Conservation (phyloP, 2,329 filamentous ascomycete genomes). For the Escovopsis sp. region DNA sequence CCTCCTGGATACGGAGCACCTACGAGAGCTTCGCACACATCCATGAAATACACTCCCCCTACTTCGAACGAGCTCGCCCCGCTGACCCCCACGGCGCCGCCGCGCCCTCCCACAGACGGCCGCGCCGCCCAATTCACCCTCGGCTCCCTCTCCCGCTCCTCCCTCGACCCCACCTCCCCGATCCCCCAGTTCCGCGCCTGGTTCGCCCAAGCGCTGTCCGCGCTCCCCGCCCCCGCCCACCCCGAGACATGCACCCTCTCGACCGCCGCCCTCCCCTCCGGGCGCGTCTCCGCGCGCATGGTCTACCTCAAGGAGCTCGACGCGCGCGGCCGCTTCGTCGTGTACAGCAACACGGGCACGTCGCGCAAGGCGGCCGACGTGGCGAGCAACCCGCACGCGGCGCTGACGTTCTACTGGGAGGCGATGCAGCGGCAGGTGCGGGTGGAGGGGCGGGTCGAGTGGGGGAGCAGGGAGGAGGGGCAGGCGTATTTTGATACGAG, state of each 20-base stretch:
- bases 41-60: too few species aligned
- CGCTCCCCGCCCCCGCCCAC: constrained; percentile 41
- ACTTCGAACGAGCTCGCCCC: too few species aligned
- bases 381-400: constrained; percentile 58
- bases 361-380: constrained; percentile 55
- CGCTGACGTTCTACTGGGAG: constrained; percentile 84
- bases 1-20: too few species aligned
- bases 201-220: constrained; percentile 58
- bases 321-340: constrained; percentile 56
- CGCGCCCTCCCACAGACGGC: constrained; percentile 33
- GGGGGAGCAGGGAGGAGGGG: constrained; percentile 55
- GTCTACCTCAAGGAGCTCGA: constrained; percentile 97
- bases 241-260: constrained; percentile 82
- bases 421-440: constrained; percentile 76
- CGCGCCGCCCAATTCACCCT: constrained; percentile 64
- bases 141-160: constrained; percentile 41
- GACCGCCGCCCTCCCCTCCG: constrained; percentile 69
- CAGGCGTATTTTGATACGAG: constrained; percentile 51
- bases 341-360: constrained; percentile 87
- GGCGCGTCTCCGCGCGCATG: constrained; percentile 67
- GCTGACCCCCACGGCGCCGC: constrained; percentile 36
- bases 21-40: neutral
- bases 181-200: constrained; percentile 77
- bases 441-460: constrained; percentile 62
- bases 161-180: constrained; percentile 49